Conservation (phyloP, 768 basidiomycete genomes). For the Mycena floridula region DNA sequence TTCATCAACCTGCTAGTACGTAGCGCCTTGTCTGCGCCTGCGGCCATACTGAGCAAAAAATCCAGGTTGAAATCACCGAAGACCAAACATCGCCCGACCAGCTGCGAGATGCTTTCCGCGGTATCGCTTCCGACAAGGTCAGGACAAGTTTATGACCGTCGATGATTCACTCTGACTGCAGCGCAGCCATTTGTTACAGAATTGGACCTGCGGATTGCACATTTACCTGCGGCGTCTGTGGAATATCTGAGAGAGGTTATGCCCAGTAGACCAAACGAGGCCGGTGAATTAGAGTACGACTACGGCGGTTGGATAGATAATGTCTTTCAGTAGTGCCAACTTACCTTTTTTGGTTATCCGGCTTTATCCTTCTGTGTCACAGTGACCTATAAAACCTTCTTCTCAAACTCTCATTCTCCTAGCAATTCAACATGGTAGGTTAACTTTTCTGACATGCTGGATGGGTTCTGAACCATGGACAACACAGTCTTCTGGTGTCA, state of each 20-base stretch:
- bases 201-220: conserved; percentile 80
- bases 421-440: conserved; percentile 23
- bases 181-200: conserved; percentile 87
- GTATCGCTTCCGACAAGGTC: conserved; percentile 87
- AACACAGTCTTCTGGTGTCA: conserved; percentile 62
- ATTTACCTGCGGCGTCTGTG: conserved; percentile 68
- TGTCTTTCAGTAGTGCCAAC: conserved; percentile 69
- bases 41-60: neutral
- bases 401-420: conserved; percentile 8
- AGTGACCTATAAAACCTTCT: neutral
- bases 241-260: conserved; percentile 81
- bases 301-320: conserved; percentile 80
- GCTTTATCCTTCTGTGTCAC: neutral
- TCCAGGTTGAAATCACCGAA: conserved; percentile 89
- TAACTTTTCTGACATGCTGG: neutral
- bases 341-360: no score
- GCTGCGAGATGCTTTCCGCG: conserved; percentile 88
- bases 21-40: neutral
- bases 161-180: conserved; percentile 7
- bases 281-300: conserved; percentile 66
- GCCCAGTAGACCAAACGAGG: conserved; percentile 49
- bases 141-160: conserved; percentile 8
- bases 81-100: conserved; percentile 93
- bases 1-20: conserved; percentile 89
- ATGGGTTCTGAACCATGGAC: conserved; percentile 2